Base-by-base conservation (phyloP, 257 asterid genomes). In the Gentiana straminea region DNA sequence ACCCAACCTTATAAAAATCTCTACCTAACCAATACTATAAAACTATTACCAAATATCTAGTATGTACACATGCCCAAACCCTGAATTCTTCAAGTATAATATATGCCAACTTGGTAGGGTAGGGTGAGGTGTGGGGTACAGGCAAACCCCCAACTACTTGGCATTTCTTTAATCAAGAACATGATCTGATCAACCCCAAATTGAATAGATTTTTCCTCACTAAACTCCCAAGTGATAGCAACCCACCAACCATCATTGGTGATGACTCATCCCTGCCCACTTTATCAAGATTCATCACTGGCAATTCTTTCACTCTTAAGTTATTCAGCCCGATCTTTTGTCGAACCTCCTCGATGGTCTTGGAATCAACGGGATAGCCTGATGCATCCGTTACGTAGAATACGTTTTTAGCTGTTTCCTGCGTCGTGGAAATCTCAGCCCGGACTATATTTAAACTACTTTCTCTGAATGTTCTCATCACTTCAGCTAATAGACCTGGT, bases 391-490 rank as follows among this genome's bases (percentile, higher is more conserved):
- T 92, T 7, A 88, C 94, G 49, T 92, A 83, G 77, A 92, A 92
- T 35, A 78, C 74, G 57, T 88, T 85, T 7, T 13, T 66, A 7
- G 84, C 93, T 1, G 63, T 69, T 12, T 76, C 89, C 35, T 52
- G 57, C 3, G 67, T 38, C 1, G 98, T 92, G 0, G 97, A 88
- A 56, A 92, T 83, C 79, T 92, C 98, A 0, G 95, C 97, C 57
- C 94, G 75, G 1, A 86, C 79, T 55, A 92, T 85, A 4, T 88
- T 88, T 13, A 92, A 68, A 33, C 95, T 95, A 11, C 81, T 92
- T 55, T 92, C 98, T 0, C 98, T 86, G 70, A 92, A 88, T 48
- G 95, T 88, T 72, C 98, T 60, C 0, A 81, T 92, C 12, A 92
- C 98, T 1, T 85, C 94, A 0, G 98, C 97, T 33, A 92, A 64